Base-by-base conservation (phyloP, 148 eudicot species). In the Euryodendron excelsum region DNA sequence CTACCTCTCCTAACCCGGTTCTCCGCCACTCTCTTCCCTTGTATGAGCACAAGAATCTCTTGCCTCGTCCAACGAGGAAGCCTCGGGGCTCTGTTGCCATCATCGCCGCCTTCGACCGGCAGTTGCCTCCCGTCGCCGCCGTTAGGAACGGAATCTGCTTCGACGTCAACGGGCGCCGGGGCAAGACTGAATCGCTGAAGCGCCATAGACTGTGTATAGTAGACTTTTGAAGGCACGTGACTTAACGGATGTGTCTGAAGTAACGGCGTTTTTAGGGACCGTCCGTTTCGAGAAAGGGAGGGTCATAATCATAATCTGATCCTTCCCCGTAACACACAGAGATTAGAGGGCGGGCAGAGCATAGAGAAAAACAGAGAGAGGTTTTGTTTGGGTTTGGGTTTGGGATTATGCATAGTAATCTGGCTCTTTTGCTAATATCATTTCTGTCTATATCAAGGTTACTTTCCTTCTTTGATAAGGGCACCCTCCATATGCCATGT, bases 21-120 rank as follows among this genome's bases (percentile, higher is more conserved):
- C 82, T 94, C 98, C 0, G 96, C 97, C 10, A 92, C 96, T 64
- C 86, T 60, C 71, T 94, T 94, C 0, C 98, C 98, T 63, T 94
- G 95, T 34, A 94, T 92, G 5, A 94, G 78, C 17, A 94, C 93
- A 1, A 94, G 91, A 21, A 94, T 91, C 73, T 94, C 97, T 45
- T 92, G 93, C n/a, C 95, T 74, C 0, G 94, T 94, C 98, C 97
- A 94, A 0, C 98, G 87, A 0, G 98, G 98, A 39, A 94, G 85
- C 65, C 98, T 60, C 13, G 89, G 86, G 1, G 89, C 85, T 69
- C 88, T 80, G 72, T 47, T 31, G 0, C 82, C 85, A 2, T 85
- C 92, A 6, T 85, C 89, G 28, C 44, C 77, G 0, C 61, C 71
- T 12, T 61, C 80, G 8, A 45, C 55, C 4, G 64, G 9, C 37